A percentile compares a stretch with the other conserved stretches of the same genome.
Evolutionary conservation across 2,329 filamentous ascomycete genomes (phyloP).

Genomic region (Fusarium sp.): DNA sequence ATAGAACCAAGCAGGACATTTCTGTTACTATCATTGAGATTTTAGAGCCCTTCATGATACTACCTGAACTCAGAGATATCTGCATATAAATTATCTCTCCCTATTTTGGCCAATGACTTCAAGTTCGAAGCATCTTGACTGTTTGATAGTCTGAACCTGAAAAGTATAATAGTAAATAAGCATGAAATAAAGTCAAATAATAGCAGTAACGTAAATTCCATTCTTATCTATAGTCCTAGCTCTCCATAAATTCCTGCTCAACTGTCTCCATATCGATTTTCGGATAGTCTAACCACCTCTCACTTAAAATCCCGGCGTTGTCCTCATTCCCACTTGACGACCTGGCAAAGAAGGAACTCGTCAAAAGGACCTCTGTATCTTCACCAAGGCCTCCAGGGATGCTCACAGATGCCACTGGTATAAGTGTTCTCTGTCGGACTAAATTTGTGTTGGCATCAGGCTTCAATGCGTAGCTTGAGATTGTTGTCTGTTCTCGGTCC

Average conservation of each 20-base stretch:
- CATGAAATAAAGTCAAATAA: no score
- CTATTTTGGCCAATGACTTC: no score
- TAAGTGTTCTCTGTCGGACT: conserved; percentile 25
- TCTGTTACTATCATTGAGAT: conserved; percentile 60
- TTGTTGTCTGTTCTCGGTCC: rapidly evolving
- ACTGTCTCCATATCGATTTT: neutral
- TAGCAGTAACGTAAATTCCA: no score
- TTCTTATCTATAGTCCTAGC: neutral
- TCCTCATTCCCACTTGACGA: neutral
- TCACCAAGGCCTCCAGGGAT: neutral
- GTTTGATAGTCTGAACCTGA: no score
- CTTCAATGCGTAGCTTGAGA: conserved; percentile 19
- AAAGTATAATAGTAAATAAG: no score
- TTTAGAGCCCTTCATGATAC: conserved; percentile 60
- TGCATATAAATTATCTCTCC: no score
- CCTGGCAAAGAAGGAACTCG: conserved; percentile 19
- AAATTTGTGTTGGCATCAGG: conserved; percentile 37
- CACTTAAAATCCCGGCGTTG: neutral
- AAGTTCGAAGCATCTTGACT: no score
- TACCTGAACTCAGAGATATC: conserved; percentile 59
- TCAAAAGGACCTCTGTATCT: neutral
- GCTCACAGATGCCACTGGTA: conserved; percentile 9
- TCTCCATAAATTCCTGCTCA: neutral
- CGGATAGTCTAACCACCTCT: conserved; percentile 16
- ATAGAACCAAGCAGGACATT: conserved; percentile 50